These are phyloP conservation scores for Penicillium brasilianum DNA, from an alignment of 2,329 filamentous ascomycete species.

Conservation along the genomic window DNA sequence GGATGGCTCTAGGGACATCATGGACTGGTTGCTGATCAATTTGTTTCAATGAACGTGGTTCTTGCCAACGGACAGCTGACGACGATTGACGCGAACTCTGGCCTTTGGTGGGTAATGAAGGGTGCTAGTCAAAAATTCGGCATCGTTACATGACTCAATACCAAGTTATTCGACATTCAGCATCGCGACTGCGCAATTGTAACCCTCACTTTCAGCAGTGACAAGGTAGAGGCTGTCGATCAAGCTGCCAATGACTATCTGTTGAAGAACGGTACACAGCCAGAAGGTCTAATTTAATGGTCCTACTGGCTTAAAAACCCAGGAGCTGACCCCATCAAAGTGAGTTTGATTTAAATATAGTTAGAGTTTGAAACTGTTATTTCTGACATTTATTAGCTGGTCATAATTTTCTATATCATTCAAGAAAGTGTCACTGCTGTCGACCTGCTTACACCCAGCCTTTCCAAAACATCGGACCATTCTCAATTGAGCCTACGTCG, in stretches of 20 bases:
- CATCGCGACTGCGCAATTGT: conserved; percentile 46
- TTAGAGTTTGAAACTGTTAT: not conserved
- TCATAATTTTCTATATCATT: conserved; percentile 40
- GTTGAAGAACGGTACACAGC: conserved; percentile 51
- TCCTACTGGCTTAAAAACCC: conserved; percentile 40
- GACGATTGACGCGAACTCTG: conserved; percentile 49
- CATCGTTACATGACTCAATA: conserved; percentile 56
- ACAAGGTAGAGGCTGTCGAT: conserved; percentile 58
- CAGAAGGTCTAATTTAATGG: conserved; percentile 56
- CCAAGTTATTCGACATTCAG: conserved; percentile 54
- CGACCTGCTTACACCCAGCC: conserved; percentile 50
- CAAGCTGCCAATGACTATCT: conserved; percentile 53
- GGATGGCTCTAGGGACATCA: conserved; percentile 60
- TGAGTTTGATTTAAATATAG: conserved; percentile 13
- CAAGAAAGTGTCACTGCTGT: conserved; percentile 46
- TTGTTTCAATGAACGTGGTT: conserved; percentile 58
- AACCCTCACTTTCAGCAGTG: conserved; percentile 53
- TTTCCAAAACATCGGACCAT: conserved; percentile 51
- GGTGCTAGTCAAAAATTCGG: conserved; percentile 66
- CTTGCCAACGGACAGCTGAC: conserved; percentile 54
- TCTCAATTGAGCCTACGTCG: conserved; percentile 40
- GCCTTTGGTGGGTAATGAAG: conserved; percentile 62
- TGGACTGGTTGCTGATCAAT: conserved; percentile 60
- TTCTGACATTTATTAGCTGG: conserved; percentile 24
- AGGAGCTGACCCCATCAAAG: conserved; percentile 33